Base-by-base conservation (phyloP, 2,329 filamentous ascomycete genomes). In the Pseudonectria buxi region DNA sequence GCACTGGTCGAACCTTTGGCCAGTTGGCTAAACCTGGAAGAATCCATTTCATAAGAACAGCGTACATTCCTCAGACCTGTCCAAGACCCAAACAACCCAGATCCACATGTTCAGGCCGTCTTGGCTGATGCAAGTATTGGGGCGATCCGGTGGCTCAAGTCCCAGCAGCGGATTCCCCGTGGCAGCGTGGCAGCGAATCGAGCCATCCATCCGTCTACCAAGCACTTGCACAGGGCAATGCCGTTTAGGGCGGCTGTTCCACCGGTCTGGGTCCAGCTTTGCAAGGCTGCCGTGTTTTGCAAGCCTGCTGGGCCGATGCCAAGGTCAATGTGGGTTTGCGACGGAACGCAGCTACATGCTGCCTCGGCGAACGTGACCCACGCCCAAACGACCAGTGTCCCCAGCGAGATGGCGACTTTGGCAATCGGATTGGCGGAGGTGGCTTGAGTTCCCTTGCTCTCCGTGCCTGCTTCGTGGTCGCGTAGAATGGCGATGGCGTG, bases 331-430 rank as follows among this genome's bases (percentile, higher is more conserved):
- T 54, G 52, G 6, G 50, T 46, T 3, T 49, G 6, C 0, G 40
- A 38, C 0, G 52, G 50, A 1, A 54, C 44, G 25, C 60, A 65
- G 2, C 39, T 41, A 24, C 53, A 61, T 0, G 44, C 35, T 11
- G 46, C 30, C 9, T 50, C 40, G 3, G 51, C 45, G 24, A 57
- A 56, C 12, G 46, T 50, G 10, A 56, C 53, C 51, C 61, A 65
- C 0, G 56, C 50, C 61, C 61, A 65, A 1, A 63, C 43, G 2
- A 64, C 50, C 3, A 61, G 37, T 0, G 59, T 56, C 3, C 54
- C 54, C 1, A 51, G 53, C 0, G 56, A 53, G 0, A 60, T 36
- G 2, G 61, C 50, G 1, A 62, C 50, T 25, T 62, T 57, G 1
- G 54, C 44, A 10, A 64, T 46, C 0, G 62, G 62, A 14, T 66